phyloP scores from a whole-genome alignment of 2,329 filamentous ascomycete species.

The Cercospora citrullina region DNA sequence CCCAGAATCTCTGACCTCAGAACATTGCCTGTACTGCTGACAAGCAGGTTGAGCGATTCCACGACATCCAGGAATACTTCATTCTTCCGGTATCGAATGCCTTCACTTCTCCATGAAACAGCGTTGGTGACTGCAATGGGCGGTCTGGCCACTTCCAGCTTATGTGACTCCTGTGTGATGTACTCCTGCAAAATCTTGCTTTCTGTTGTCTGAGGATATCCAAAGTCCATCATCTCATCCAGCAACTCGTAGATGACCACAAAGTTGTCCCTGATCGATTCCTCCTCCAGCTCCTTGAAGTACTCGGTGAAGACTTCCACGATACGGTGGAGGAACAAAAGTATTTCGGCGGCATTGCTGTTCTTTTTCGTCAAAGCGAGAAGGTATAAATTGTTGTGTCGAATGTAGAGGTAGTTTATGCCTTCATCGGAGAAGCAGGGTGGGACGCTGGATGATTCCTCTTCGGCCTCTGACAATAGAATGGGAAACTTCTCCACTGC shows the following conservation, averaged over 20 bases:
- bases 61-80: conserved; percentile 98
- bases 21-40: conserved; percentile 92
- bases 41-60: conserved; percentile 92
- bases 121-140: conserved; percentile 98
- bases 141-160: conserved; percentile 91
- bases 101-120: conserved; percentile 96
- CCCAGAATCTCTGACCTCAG: conserved; percentile 94
- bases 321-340: conserved; percentile 95
- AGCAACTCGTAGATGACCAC: conserved; percentile 98
- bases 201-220: conserved; percentile 97
- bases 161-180: conserved; percentile 98
- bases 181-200: conserved; percentile 95
- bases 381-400: conserved; percentile 98
- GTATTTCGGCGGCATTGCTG: conserved; percentile 96
- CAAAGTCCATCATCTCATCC: conserved; percentile 99
- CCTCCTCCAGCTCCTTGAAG: conserved; percentile 98
- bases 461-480: conserved; percentile 95
- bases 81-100: conserved; percentile 98
- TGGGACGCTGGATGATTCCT: conserved; percentile 95
- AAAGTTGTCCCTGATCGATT: conserved; percentile 98
- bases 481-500: conserved; percentile 97
- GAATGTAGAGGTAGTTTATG: conserved; percentile 99
- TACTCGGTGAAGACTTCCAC: conserved; percentile 99
- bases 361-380: conserved; percentile 98
- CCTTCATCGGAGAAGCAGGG: conserved; percentile 98